Conservation (phyloP, 1,139 yeast genomes). For the Yamadazyma trypodendri region DNA sequence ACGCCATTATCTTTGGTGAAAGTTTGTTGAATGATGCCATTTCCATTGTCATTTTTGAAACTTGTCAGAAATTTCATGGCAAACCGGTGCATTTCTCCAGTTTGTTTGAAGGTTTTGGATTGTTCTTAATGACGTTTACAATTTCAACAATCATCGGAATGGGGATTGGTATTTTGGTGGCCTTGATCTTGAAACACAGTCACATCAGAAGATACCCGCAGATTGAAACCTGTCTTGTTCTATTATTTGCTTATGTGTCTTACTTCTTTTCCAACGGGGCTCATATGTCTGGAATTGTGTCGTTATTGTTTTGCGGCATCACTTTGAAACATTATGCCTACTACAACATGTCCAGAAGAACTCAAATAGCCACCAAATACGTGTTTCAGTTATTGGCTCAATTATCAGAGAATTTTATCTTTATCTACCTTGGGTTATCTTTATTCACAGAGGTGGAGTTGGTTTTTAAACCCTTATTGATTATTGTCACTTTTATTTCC, state of each 20-base stretch:
- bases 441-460: conserved; percentile 93
- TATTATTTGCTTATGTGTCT: conserved; percentile 90
- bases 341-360: conserved; percentile 94
- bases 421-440: conserved; percentile 90
- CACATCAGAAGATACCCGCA: conserved; percentile 93
- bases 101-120: conserved; percentile 88
- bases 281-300: conserved; percentile 98
- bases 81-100: conserved; percentile 71
- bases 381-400: conserved; percentile 93
- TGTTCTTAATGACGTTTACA: conserved; percentile 91
- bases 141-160: conserved; percentile 91
- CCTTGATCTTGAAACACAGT: conserved; percentile 85
- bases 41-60: conserved; percentile 98
- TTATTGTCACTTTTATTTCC: conserved; percentile 84
- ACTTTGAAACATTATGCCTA: conserved; percentile 96
- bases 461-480: conserved; percentile 89
- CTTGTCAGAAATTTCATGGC: conserved; percentile 95
- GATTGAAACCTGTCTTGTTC: conserved; percentile 89
- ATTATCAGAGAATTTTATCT: conserved; percentile 92
- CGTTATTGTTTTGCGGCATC: conserved; percentile 91
- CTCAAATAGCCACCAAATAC: conserved; percentile 94
- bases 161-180: conserved; percentile 82
- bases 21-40: conserved; percentile 94
- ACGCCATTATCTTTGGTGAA: conserved; percentile 96
- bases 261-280: conserved; percentile 98